Base-by-base conservation (phyloP, 2,329 filamentous ascomycete species). In the Calonectria pteridis region DNA sequence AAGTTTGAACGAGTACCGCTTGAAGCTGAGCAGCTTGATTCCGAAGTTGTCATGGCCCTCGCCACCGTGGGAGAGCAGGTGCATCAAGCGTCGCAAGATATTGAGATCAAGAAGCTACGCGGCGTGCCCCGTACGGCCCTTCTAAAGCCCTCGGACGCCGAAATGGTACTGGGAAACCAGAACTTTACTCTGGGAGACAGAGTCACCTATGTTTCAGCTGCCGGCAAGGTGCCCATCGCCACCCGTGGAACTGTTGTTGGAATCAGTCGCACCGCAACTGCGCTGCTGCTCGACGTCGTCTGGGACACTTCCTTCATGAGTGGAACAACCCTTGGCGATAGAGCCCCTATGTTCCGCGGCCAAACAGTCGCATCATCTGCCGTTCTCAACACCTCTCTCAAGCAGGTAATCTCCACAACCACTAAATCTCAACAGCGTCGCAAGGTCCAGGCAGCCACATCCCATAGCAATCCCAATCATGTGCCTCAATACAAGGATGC, bases 271-370 rank as follows among this genome's bases (percentile, higher is more conserved):
- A 98, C 96, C 35, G 90, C 95, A 26, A 94, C 94, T 70, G 93
- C 93, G 31, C 91, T 94, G 59, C 89, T 98, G 72, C 89, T 99
- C 46, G 97, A 99, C 83, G 91, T 98, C 71, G 93, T 99, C 10
- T 99, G 98, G 85, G 97, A 99, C 83, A 91, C 92, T 16, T 94
- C 95, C 0, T 99, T 99, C 85, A 98, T 99, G 96, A 98, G 95
- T 81, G 97, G 97, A 75, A 98, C 96, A 2, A 97, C 94, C 0
- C 89, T 99, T 20, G 94, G 95, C 73, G 95, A 96, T 71, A 93
- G 97, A 73, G 98, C 96, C 82, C 95, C 95, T 31, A 93, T 95
- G 46, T 99, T 99, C 91, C 92, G 96, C 43, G 97, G 97, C 67
- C 96, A 97, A 83, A 98, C 97, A 0, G 95, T 99, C 5, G 92